Base-by-base conservation (phyloP, 2,329 filamentous ascomycete genomes). In the Grosmannia serpens region DNA sequence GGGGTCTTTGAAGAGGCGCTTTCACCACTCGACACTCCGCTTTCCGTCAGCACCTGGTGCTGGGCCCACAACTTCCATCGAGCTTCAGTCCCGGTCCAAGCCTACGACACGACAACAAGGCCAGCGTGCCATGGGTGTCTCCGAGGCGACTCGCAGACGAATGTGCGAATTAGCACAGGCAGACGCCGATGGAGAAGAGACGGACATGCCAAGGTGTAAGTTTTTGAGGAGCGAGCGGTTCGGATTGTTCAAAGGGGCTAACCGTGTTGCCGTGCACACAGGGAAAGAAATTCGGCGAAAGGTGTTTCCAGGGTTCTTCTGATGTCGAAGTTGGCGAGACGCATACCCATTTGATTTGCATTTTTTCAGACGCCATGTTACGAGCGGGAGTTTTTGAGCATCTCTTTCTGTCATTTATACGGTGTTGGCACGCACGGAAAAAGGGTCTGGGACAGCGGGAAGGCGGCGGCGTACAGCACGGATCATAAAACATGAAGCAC, bases 81-180 rank as follows among this genome's bases (percentile, higher is more conserved):
- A 63, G 52, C 61, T 64, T 49, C 60, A 61, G 53, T 46, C 35
- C 4, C 31, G 8, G 56, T 17, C 35, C 13, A 13, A 10, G 10
- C 33, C 33, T 35, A 35, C 33, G 10, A 13, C 33, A 33, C 59
- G 56, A 26, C 50, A 41, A 5, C 33, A 60, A 7, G 35, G 9
- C 1, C 59, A 47, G 52, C 27, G 26, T 4, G n/a, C 41, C 10
- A 20, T 15, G 1, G 29, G 29, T 9, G 35, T 52, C 1, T 62
- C 59, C 10, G 62, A 61, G 20, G 50, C 63, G 24, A 62, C 63
- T 13, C 65, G 65, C 15, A 51, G 61, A 27, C 66, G 67, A 6
- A 70, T 70, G 69, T 64, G 65, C 5, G 63, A 67, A 38, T 56
- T 70, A 31, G 68, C 68, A 4, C 67, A 64, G 0, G 58, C 60